Evolutionary conservation across 208 protist genomes (phyloP).

Genomic region (Trypanosoma avium): DNA sequence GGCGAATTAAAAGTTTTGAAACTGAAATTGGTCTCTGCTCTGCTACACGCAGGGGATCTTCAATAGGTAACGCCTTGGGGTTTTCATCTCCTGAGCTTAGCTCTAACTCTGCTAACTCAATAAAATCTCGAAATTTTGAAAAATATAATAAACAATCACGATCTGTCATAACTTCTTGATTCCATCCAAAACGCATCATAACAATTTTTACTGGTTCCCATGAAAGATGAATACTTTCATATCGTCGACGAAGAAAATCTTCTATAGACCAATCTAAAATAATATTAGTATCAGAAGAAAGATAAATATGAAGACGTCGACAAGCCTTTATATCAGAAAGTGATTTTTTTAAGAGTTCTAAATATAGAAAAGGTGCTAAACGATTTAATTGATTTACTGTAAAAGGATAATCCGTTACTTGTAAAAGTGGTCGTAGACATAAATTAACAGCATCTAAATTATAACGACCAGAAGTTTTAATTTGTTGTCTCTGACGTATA

Average conservation of each 20-base stretch:
- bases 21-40: conserved; percentile 48
- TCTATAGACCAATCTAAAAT: conserved; percentile 88
- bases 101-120: conserved; percentile 82
- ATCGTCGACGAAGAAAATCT: conserved; percentile 88
- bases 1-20: conserved; percentile 76
- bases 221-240: conserved; percentile 90
- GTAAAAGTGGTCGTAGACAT: conserved; percentile 81
- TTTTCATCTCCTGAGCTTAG: conserved; percentile 40
- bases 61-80: conserved; percentile 58
- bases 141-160: conserved; percentile 86
- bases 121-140: conserved; percentile 66
- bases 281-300: conserved; percentile 73
- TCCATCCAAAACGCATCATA: conserved; percentile 80
- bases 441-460: conserved; percentile 65
- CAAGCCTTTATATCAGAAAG: conserved; percentile 57
- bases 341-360: conserved; percentile 58
- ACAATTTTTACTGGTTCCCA: conserved; percentile 89
- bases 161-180: conserved; percentile 60
- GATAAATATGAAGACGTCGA: conserved; percentile 72
- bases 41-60: conserved; percentile 51
- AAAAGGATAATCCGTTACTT: conserved; percentile 87
- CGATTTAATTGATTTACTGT: conserved; percentile 60
- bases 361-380: conserved; percentile 65
- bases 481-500: conserved; percentile 69
- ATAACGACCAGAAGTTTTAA: conserved; percentile 61